Conservation (phyloP, 208 protist species). For the Crithidia acanthocephali region DNA sequence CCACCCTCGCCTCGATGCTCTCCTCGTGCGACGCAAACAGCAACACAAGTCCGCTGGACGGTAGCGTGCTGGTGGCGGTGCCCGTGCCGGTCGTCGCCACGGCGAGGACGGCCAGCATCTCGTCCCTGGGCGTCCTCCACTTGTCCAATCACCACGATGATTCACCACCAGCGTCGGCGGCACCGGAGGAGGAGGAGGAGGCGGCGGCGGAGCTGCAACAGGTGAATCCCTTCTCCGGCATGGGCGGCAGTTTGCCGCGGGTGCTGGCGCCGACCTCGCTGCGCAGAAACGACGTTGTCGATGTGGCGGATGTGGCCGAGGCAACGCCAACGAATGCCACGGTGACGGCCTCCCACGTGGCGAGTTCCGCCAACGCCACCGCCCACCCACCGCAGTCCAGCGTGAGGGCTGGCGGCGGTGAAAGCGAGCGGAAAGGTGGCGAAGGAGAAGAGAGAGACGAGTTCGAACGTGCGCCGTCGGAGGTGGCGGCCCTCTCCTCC, state of each 20-base stretch:
- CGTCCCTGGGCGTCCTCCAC: background rate
- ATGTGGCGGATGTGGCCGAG: background rate
- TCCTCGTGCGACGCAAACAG: background rate
- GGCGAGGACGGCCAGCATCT: background rate
- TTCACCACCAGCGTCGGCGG: background rate
- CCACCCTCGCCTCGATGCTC: constrained; percentile 6
- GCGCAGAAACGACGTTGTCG: background rate
- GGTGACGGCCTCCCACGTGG: background rate
- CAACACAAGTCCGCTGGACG: background rate
- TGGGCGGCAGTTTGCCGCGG: background rate
- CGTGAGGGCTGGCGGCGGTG: background rate
- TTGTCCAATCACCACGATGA: background rate
- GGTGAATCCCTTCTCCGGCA: no score
- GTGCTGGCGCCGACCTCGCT: background rate
- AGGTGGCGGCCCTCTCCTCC: background rate
- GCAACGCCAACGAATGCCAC: background rate
- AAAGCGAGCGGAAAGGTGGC: background rate
- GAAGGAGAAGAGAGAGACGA: background rate
- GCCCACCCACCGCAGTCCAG: background rate
- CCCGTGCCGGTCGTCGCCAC: background rate
- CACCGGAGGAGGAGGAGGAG: background rate
- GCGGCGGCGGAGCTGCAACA: no score
- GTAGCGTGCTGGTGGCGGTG: background rate
- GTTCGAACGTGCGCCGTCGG: background rate
- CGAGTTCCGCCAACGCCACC: background rate